Evolutionary conservation across 2,329 filamentous ascomycete genomes (phyloP).

Genomic region (Neopestalotiopsis clavispora): DNA sequence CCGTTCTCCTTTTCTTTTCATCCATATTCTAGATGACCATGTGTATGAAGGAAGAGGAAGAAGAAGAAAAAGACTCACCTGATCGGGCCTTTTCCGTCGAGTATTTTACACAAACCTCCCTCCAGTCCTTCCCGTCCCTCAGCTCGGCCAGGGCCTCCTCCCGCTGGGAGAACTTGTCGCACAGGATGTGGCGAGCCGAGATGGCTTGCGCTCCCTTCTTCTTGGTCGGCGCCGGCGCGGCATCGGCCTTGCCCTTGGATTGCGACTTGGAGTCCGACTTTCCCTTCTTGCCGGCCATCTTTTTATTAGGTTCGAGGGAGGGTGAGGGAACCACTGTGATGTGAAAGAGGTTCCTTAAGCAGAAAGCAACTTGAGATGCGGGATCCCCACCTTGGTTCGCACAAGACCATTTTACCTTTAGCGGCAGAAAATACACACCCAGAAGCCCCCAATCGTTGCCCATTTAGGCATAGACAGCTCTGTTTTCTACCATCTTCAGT

Average conservation of each 20-base stretch:
- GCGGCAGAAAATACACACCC: neutral
- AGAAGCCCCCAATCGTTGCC: neutral
- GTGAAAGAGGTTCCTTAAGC: neutral
- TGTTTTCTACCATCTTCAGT: no score
- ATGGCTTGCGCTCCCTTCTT: slow-evolving; percentile 68
- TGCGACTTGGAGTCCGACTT: slow-evolving; percentile 28
- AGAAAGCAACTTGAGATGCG: neutral
- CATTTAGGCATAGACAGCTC: neutral
- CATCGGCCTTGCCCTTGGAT: slow-evolving; percentile 23
- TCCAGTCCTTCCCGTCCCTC: slow-evolving; percentile 6
- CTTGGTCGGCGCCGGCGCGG: slow-evolving; percentile 31
- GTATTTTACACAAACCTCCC: slow-evolving; percentile 7
- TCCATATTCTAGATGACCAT: neutral
- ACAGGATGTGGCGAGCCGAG: slow-evolving; percentile 75
- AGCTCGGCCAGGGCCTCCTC: slow-evolving; percentile 20
- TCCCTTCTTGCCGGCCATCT: slow-evolving; percentile 26
- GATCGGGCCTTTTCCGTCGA: slow-evolving; percentile 17
- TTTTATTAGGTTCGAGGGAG: slow-evolving; percentile 11
- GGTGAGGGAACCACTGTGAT: neutral
- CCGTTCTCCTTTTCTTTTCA: no score
- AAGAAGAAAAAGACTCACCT: slow-evolving; percentile 10
- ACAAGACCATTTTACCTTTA: neutral
- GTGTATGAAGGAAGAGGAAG: neutral
- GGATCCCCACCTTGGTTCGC: slow-evolving; percentile 32
- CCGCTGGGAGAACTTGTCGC: slow-evolving; percentile 16